Evolutionary conservation across 2,329 filamentous ascomycete species (phyloP), one percentile per base, ranked within the genome.

Genomic region (Alternaria burnsii): DNA sequence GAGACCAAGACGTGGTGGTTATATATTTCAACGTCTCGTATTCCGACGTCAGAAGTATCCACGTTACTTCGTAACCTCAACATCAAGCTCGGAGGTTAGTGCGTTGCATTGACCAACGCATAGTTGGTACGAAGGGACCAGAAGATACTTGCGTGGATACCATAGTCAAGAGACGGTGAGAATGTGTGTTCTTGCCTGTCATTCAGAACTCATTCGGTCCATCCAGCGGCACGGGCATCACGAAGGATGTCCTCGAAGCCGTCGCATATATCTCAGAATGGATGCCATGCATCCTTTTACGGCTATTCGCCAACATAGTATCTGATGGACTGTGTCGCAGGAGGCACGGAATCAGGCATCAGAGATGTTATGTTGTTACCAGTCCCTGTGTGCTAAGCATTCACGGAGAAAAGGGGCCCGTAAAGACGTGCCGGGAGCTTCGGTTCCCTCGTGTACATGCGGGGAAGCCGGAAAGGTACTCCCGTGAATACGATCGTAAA

Each of bases 11-110:
- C 26, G 7, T 0, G 2, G 16, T 52, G n/a, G 10, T 52, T 52
- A 40, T 52, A 40, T 52, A 52, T 28, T 14, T 8, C 22, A 18
- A 28, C 11, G 2, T n/a, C 48, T 52, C 48, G 48, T 52, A 52
- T 52, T 14, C 34, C 22, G 48, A 40, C 48, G 48, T 52, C 48
- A 40, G 48, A 52, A 52, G 48, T 52, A 52, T 20, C 48, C 38
- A 41, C 34, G 34, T 40, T 40, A 52, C 48, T 12, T 52, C 34
- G 48, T 52, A 40, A 26, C 8, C 48, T 40, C 48, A 52, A 40
- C 22, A 18, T 52, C 34, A 26, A 40, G n/a, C 10, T 28, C 22
- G 50, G 50, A 16, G 36, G 22, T 30, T 40, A 10, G 50, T 41
- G 50, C 22, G 50, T 52, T 30, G 16, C 11, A 26, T 41, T 12